phyloP scores from a whole-genome alignment of 192 early-diverging fungal genomes.

The Umbelopsis vinacea region DNA sequence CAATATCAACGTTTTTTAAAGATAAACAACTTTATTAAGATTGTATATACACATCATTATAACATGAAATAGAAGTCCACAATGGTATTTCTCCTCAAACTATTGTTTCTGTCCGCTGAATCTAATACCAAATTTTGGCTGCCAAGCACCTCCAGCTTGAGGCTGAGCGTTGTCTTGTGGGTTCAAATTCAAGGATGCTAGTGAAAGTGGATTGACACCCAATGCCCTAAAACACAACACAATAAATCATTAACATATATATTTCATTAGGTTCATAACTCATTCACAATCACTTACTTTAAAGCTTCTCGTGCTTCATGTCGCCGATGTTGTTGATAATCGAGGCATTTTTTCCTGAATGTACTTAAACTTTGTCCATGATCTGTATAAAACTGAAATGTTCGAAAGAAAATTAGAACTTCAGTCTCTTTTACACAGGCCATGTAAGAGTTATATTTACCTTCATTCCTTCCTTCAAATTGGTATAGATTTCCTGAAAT shows the following conservation, averaged over 20 bases:
- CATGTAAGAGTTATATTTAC: constrained; percentile 34
- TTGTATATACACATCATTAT: too few species aligned
- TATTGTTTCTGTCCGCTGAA: constrained; percentile 1
- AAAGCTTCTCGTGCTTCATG: constrained; percentile 65
- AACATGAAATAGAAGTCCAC: neutral
- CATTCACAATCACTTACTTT: constrained; percentile 31
- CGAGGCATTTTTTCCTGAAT: constrained; percentile 65
- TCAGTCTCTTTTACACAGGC: neutral
- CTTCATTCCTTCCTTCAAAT: constrained; percentile 79
- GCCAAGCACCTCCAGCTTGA: neutral
- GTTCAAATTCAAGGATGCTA: constrained; percentile 9
- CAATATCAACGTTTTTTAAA: neutral
- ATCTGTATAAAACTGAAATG: constrained; percentile 66
- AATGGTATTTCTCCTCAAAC: neutral
- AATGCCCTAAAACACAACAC: neutral
- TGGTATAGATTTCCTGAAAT: constrained; percentile 73
- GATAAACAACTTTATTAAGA: too few species aligned
- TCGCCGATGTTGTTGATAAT: constrained; percentile 72
- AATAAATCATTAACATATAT: neutral
- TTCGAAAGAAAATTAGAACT: neutral
- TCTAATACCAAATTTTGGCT: constrained; percentile 16
- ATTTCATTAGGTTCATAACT: neutral
- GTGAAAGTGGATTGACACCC: constrained; percentile 5
- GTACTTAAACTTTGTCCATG: constrained; percentile 66
- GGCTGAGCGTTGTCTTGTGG: neutral